A percentile compares a stretch with the other conserved stretches of the same genome.
Evolutionary conservation across 2,329 filamentous ascomycete genomes (phyloP).

Genomic region (Torrubiella hemipterigena): DNA sequence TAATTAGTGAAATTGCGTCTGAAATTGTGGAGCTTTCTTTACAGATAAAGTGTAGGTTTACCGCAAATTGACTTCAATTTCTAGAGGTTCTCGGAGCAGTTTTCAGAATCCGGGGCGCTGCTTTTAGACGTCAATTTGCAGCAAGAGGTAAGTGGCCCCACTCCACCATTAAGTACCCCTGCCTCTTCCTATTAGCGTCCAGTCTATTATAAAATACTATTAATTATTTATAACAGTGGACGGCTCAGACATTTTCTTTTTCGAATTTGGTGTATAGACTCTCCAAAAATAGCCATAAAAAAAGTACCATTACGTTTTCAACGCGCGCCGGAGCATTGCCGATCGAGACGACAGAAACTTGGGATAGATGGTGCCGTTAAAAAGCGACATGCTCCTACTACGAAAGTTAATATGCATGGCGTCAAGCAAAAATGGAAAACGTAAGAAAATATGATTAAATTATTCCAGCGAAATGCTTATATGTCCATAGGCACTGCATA

Average conservation of each 20-base stretch:
- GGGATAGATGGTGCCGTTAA: slow-evolving; percentile 2
- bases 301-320: background rate
- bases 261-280: too few relatives aligned
- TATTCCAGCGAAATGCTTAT: too few relatives aligned
- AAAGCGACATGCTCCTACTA: slow-evolving; percentile 1
- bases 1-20: too few relatives aligned
- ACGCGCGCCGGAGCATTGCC: slow-evolving; percentile 1
- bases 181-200: slow-evolving; percentile 1
- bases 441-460: background rate
- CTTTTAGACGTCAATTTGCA: slow-evolving; percentile 5
- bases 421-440: slow-evolving; percentile 1
- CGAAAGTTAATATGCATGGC: slow-evolving; percentile 2
- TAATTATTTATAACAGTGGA: background rate
- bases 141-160: too few relatives aligned
- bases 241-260: too few relatives aligned
- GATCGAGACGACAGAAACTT: slow-evolving; percentile 1
- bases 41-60: slow-evolving; percentile 4
- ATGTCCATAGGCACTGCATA: background rate
- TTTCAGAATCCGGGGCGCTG: slow-evolving; percentile 4
- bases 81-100: slow-evolving; percentile 2
- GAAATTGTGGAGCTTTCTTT: too few relatives aligned
- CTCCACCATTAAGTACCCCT: slow-evolving; percentile 1
- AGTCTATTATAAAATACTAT: too few relatives aligned
- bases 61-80: slow-evolving; percentile 5
- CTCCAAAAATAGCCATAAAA: background rate